Base-by-base conservation (phyloP, 2,329 filamentous ascomycete genomes). In the Aspergillus niger region DNA sequence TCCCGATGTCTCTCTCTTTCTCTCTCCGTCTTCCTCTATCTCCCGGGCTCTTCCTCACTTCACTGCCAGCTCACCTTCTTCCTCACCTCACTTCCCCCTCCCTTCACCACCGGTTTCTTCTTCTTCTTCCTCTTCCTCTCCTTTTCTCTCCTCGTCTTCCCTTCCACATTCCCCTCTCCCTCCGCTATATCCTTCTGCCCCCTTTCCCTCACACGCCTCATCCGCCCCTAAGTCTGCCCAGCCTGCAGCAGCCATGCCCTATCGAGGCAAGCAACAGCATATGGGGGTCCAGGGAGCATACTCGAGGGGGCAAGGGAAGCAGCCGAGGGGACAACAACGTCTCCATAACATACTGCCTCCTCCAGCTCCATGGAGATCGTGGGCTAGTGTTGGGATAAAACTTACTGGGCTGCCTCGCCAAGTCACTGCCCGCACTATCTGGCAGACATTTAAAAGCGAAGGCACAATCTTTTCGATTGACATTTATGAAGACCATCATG, bases 381-480 rank as follows among this genome's bases (percentile, higher is more conserved):
- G 77, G 76, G 72, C 76, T 3, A 76, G 76, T 1, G 63, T 81
- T 8, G 71, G 70, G 4, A 57, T 81, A n/a, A 71, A 60, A 20
- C 50, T 82, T 8, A 61, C 52, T 2, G 67, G 69, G 5, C 56
- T 82, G 3, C 79, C 80, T 0, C 44, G 52, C 6, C 68, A 72
- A 22, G 67, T 69, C 7, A 76, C 67, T 28, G 79, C 79, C 0
- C 69, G 71, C 7, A 70, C 69, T 3, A 65, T 91, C 1, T 86
- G 82, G 71, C 68, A 77, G 2, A 80, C 80, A 17, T 85, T 91
- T 62, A 71, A 75, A 1, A 61, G 67, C 0, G 77, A 86, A 60
- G 87, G 88, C 0, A 76, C 75, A 5, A 80, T 91, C 11, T 74
- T 73, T 3, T 82, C 76, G 38, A 84, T 91, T 38, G 85, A 89